phyloP scores from a whole-genome alignment of 257 asterid genomes.

The Mentha longifolia region DNA sequence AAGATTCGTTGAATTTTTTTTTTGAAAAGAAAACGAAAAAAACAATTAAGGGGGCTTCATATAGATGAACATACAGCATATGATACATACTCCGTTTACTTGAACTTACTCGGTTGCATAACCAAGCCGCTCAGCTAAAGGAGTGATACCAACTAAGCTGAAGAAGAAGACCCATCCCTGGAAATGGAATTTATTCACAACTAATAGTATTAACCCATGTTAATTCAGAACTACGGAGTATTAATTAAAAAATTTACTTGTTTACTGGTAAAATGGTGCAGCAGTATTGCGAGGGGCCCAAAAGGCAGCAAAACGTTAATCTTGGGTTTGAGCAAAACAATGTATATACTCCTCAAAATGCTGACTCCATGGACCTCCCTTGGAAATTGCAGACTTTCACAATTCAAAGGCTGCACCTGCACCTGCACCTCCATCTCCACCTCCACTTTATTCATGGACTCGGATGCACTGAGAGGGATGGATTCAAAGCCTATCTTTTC shows the following conservation, averaged over 20 bases:
- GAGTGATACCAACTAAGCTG: constrained; percentile 85
- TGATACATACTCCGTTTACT: no score
- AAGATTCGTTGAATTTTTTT: constrained; percentile 32
- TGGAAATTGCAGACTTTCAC: constrained; percentile 45
- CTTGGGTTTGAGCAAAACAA: constrained; percentile 73
- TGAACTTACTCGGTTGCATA: constrained; percentile 97
- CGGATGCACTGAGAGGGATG: constrained; percentile 44
- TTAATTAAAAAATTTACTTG: no score
- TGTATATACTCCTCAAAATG: constrained; percentile 62
- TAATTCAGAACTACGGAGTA: no score
- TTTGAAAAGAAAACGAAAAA: neutral
- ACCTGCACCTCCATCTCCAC: no score
- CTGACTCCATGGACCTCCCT: constrained; percentile 58
- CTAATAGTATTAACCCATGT: no score
- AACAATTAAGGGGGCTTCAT: no score
- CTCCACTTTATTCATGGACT: constrained; percentile 35
- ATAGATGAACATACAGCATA: no score
- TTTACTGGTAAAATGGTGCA: constrained; percentile 66
- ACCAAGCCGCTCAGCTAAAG: constrained; percentile 96
- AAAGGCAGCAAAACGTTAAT: constrained; percentile 82
- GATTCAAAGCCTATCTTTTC: constrained; percentile 59
- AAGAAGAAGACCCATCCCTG: constrained; percentile 96
- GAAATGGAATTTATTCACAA: no score
- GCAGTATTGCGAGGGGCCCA: constrained; percentile 78
- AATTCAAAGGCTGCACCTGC: constrained; percentile 48